Conservation (phyloP, 768 basidiomycete genomes). For the Suillus subluteus region DNA sequence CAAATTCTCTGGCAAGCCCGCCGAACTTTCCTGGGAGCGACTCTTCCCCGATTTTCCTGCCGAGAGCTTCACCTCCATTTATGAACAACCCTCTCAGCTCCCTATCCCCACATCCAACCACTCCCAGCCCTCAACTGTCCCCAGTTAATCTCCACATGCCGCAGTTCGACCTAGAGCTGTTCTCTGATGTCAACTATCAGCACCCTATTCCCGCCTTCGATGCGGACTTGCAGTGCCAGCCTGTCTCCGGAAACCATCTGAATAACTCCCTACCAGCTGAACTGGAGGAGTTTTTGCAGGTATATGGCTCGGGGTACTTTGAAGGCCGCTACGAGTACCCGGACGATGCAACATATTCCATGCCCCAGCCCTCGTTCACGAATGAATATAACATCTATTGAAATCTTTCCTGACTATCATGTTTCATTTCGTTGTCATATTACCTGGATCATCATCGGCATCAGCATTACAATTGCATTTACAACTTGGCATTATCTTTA, state of each 20-base stretch:
- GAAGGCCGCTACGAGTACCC: not conserved
- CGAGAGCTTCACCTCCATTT: not conserved
- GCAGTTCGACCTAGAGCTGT: not conserved
- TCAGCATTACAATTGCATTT: not conserved
- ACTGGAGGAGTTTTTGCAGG: not conserved
- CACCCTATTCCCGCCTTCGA: not conserved
- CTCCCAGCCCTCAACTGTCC: not conserved
- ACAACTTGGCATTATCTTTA: not conserved
- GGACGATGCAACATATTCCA: not conserved
- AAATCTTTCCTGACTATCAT: not conserved
- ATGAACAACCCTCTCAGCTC: not conserved
- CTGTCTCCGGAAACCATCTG: not conserved
- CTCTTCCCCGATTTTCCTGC: constrained; percentile 3
- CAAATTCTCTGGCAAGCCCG: not conserved
- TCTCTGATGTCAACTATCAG: not conserved
- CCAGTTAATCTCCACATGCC: not conserved
- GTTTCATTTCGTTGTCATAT: not conserved
- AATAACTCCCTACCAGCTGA: not conserved
- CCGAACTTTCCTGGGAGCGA: constrained; percentile 8
- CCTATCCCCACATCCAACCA: not conserved
- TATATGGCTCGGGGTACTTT: not conserved
- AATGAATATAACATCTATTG: not conserved
- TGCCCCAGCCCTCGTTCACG: not conserved
- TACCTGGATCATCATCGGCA: not conserved
- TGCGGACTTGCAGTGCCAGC: not conserved